Percentiles rank a stretch among this genome's conserved stretches.
Conservation (phyloP, 108 stramenopile genomes). For the Nitzschia palea region DNA sequence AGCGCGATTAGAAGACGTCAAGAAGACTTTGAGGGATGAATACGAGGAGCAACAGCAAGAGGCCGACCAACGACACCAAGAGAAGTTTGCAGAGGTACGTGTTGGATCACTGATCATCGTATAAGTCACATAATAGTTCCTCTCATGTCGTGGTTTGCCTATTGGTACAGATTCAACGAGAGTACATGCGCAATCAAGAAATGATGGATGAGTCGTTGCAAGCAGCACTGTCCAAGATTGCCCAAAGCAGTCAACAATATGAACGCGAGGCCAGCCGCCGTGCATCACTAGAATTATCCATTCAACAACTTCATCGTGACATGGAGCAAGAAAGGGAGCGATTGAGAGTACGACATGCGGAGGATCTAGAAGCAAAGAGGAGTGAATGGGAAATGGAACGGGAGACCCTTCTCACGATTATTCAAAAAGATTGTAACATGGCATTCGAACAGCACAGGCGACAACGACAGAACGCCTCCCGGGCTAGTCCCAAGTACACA, state of each 20-base stretch:
- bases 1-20: constrained; percentile 21
- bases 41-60: constrained; percentile 22
- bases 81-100: constrained; percentile 25
- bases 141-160: no score
- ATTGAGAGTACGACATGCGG: constrained; percentile 4
- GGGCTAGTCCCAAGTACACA: neutral
- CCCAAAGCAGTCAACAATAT: constrained; percentile 21
- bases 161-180: constrained; percentile 34
- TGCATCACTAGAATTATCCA: constrained; percentile 16
- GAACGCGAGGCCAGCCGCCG: constrained; percentile 23
- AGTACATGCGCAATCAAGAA: constrained; percentile 28
- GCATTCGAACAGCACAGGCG: constrained; percentile 24
- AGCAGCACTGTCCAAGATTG: constrained; percentile 18
- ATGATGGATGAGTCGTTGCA: constrained; percentile 24
- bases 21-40: constrained; percentile 16
- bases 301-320: constrained; percentile 19
- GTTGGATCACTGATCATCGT: no score
- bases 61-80: constrained; percentile 24
- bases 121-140: no score
- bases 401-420: constrained; percentile 16
- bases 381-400: constrained; percentile 34
- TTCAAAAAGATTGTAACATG: constrained; percentile 45
- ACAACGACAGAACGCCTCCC: neutral
- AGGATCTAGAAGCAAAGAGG: constrained; percentile 22
- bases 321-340: constrained; percentile 20